Percentiles rank a stretch among this genome's conserved stretches.
Conservation (phyloP, 305 asterid species). For the Coffea humblotiana region DNA sequence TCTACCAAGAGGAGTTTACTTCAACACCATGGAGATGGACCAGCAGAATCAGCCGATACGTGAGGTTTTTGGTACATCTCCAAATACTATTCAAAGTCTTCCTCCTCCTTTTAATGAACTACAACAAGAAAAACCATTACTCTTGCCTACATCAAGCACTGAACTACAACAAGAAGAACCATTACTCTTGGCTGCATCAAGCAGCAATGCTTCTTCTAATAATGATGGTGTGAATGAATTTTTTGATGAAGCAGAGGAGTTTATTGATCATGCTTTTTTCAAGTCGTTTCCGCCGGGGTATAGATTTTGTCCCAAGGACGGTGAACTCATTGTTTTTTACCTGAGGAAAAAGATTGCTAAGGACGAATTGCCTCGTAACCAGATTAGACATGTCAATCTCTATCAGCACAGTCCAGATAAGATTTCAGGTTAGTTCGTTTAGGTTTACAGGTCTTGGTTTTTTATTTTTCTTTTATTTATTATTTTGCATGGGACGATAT, state of each 20-base stretch:
- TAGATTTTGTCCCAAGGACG: conserved; percentile 29
- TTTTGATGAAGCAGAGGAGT: not conserved
- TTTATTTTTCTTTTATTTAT: no score
- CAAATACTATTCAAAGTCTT: not conserved
- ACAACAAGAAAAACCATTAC: not conserved
- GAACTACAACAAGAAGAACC: not conserved
- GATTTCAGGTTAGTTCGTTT: conserved; percentile 23
- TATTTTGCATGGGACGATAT: not conserved
- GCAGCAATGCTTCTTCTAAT: not conserved
- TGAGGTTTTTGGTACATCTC: not conserved
- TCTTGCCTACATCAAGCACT: no score
- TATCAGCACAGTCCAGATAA: conserved; percentile 22
- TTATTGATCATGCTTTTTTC: not conserved
- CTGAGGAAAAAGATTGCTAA: conserved; percentile 25
- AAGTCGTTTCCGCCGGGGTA: conserved; percentile 28
- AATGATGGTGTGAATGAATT: not conserved
- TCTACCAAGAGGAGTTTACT: not conserved
- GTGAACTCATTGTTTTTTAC: conserved; percentile 33
- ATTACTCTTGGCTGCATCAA: not conserved
- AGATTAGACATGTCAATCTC: conserved; percentile 24
- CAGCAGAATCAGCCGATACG: conserved; percentile 4
- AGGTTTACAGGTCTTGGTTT: not conserved
- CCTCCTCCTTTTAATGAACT: not conserved
- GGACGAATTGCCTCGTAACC: conserved; percentile 16
- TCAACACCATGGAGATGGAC: not conserved